Conservation (phyloP, 208 protist species). For the Leishmania guyanensis region DNA sequence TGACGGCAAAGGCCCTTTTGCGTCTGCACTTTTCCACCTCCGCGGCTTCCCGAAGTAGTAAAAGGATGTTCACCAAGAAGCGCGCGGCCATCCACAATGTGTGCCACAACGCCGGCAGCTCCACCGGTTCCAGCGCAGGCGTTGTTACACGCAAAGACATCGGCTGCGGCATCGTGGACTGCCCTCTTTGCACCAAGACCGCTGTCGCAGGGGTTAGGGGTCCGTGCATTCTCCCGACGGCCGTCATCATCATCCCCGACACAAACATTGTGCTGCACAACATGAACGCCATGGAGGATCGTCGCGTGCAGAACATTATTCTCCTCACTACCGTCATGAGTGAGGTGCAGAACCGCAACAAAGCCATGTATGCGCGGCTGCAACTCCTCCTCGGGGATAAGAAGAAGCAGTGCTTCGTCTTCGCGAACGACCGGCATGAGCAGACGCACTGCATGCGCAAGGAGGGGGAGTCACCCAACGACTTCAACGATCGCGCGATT, state of each 20-base stretch:
- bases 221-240: constrained; percentile 33
- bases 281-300: constrained; percentile 90
- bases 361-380: constrained; percentile 87
- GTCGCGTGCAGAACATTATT: constrained; percentile 81
- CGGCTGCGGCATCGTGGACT: constrained; percentile 70
- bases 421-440: constrained; percentile 92
- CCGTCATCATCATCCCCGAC: constrained; percentile 79
- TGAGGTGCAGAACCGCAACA: constrained; percentile 92
- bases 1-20: neutral
- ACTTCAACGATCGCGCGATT: constrained; percentile 92
- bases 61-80: constrained; percentile 84
- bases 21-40: neutral
- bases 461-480: constrained; percentile 78
- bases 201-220: constrained; percentile 31
- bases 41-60: neutral
- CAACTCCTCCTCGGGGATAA: constrained; percentile 72
- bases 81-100: constrained; percentile 53
- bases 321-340: constrained; percentile 88
- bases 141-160: constrained; percentile 81
- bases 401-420: constrained; percentile 86
- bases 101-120: constrained; percentile 23
- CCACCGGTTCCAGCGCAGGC: constrained; percentile 16
- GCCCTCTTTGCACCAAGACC: constrained; percentile 44
- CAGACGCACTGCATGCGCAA: constrained; percentile 81
- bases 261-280: constrained; percentile 94